Conservation (phyloP, 192 early-diverging fungal genomes). For the Spizellomyces sp. region DNA sequence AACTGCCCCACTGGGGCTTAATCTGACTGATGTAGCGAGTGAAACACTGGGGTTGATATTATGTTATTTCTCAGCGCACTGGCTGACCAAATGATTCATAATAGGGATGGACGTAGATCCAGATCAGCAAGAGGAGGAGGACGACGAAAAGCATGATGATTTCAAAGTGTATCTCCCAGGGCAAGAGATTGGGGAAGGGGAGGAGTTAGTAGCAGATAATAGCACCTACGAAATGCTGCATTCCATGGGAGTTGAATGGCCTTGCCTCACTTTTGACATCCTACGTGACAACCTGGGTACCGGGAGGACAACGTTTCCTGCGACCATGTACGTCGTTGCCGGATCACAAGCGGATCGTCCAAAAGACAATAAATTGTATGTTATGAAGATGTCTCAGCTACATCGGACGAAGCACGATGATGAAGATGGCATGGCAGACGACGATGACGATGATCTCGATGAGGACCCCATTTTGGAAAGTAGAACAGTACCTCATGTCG, state of each 20-base stretch:
- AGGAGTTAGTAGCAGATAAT: conserved; percentile 93
- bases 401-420: conserved; percentile 93
- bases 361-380: conserved; percentile 85
- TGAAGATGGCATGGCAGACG: conserved; percentile 56
- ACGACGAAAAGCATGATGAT: conserved; percentile 61
- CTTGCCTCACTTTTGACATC: conserved; percentile 96
- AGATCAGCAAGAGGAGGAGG: conserved; percentile 59
- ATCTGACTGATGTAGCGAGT: no score
- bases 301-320: conserved; percentile 81
- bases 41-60: no score
- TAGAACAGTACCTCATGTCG: conserved; percentile 78
- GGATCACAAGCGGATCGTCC: conserved; percentile 87
- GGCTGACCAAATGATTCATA: no score
- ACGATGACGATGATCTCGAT: conserved; percentile 83
- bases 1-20: not conserved
- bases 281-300: conserved; percentile 83
- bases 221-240: conserved; percentile 97
- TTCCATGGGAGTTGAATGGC: conserved; percentile 88
- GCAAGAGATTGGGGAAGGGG: conserved; percentile 78
- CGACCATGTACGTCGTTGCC: conserved; percentile 89
- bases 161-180: conserved; percentile 88
- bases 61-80: no score
- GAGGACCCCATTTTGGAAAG: conserved; percentile 93
- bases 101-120: conserved; percentile 53
- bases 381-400: conserved; percentile 96